phyloP scores from a whole-genome alignment of 495 filamentous ascomycete species.

The Penicillium dipodomyicola region DNA sequence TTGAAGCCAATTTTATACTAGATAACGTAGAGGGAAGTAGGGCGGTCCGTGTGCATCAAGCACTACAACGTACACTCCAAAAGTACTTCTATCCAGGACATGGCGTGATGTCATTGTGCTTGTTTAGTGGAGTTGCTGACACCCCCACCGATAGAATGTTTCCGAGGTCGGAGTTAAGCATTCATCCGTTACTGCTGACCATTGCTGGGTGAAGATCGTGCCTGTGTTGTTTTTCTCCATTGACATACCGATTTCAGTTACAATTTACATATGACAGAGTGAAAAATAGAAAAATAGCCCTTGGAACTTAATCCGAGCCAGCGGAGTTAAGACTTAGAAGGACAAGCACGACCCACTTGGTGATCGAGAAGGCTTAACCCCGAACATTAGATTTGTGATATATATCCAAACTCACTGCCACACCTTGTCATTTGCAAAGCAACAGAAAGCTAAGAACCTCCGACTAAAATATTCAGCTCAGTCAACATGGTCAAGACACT shows the following conservation, averaged over 20 bases:
- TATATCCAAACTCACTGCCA: neutral
- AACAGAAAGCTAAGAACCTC: neutral
- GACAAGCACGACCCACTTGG: neutral
- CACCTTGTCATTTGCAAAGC: neutral
- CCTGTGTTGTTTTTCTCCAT: too few relatives aligned
- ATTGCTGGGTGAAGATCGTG: too few relatives aligned
- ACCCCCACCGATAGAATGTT: too few relatives aligned
- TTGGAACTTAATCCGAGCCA: neutral
- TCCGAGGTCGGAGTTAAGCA: too few relatives aligned
- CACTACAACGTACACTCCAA: neutral
- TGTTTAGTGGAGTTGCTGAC: neutral
- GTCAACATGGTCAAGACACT: constrained; percentile 43
- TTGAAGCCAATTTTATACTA: too few relatives aligned
- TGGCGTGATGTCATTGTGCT: neutral
- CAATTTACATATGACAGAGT: too few relatives aligned
- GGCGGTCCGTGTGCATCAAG: neutral
- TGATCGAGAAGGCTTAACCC: neutral
- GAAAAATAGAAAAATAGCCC: too few relatives aligned
- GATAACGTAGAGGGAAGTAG: too few relatives aligned
- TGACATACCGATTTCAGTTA: too few relatives aligned
- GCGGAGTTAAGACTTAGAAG: neutral
- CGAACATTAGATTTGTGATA: neutral
- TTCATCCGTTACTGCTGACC: too few relatives aligned
- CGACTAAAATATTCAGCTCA: neutral
- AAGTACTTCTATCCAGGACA: too few relatives aligned